These are phyloP conservation scores for Smithsoniella earleae DNA, from an alignment of 163 green algal species.

Conservation along the genomic window DNA sequence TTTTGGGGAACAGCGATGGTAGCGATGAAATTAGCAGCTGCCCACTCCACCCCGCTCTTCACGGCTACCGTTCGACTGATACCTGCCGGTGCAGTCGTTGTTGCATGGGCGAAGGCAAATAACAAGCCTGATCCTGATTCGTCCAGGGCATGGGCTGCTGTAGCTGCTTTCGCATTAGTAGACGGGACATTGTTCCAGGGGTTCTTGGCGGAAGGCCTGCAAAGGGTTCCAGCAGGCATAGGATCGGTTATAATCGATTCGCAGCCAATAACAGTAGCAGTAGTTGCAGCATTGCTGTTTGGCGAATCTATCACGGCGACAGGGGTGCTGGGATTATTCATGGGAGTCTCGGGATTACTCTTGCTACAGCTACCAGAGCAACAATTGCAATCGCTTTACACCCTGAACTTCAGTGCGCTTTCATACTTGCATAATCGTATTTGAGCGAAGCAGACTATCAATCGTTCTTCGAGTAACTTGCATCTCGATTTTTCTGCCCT, in stretches of 20 bases:
- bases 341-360: conserved; percentile 65
- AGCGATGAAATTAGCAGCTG: conserved; percentile 66
- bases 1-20: conserved; percentile 96
- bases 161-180: conserved; percentile 78
- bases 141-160: conserved; percentile 64
- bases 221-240: conserved; percentile 75
- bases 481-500: too few species aligned
- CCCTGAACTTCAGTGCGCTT: conserved; percentile 20
- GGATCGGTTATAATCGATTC: conserved; percentile 97
- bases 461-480: too few species aligned
- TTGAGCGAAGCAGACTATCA: too few species aligned
- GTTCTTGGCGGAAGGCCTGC: conserved; percentile 84
- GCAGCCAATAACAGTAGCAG: conserved; percentile 76
- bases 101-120: conserved; percentile 62
- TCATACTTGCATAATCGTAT: too few species aligned
- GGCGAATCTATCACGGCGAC: conserved; percentile 51
- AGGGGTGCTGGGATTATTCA: conserved; percentile 45
- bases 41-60: not conserved
- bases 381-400: conserved; percentile 30
- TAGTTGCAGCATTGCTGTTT: conserved; percentile 73
- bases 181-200: conserved; percentile 90
- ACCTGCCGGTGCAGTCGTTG: conserved; percentile 72
- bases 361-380: conserved; percentile 66
- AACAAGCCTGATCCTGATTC: conserved; percentile 55
- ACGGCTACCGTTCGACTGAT: conserved; percentile 77